Evolutionary conservation across 1,284 basidiomycete species (phyloP), one percentile per base, ranked within the genome.

Genomic region (Phenoliferia sp.): DNA sequence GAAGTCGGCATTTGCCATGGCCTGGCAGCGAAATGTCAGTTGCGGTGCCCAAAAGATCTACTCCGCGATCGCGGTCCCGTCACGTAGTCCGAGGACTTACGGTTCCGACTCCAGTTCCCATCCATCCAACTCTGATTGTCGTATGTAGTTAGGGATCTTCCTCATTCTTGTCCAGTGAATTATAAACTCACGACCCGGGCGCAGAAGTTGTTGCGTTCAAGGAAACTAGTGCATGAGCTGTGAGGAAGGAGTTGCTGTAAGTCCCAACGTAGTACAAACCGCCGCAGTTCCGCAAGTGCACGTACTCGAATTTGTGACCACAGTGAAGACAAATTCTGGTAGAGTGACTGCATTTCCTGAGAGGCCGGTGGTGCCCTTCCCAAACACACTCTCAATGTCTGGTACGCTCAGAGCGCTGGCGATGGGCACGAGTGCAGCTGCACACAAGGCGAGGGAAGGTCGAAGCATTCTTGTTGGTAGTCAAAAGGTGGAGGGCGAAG

Each of bases 231-330:
- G 61, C 61, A 17, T 55, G 61, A 26, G 52, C 52, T 44, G 52
- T 17, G 33, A 17, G n/a, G 7, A 10, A 22, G 34, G 35, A n/a
- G 61, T 32, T 29, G 39, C 22, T 22, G 22, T 12, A 22, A 44
- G 12, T 44, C 39, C 39, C 12, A 22, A 36, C 16, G 15, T 16
- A 9, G 31, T 19, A n/a, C 9, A 2, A 3, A 6, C 39, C 48
- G 22, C 17, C 7, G 28, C 17, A 10, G 15, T 39, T 33, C 17
- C 32, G 52, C 6, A 33, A 15, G 50, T 26, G 16, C 12, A 48
- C 70, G 50, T 26, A 72, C 70, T 69, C 15, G 56, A 34, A 34
- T 72, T 72, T 7, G 66, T 56, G 4, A 72, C 62, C 22, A 72
- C 34, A 32, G 63, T 62, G 19, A 72, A 26, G 2, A 31, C 48